phyloP scores from a whole-genome alignment of 1,284 basidiomycete species.

The Cryptococcus sp. region DNA sequence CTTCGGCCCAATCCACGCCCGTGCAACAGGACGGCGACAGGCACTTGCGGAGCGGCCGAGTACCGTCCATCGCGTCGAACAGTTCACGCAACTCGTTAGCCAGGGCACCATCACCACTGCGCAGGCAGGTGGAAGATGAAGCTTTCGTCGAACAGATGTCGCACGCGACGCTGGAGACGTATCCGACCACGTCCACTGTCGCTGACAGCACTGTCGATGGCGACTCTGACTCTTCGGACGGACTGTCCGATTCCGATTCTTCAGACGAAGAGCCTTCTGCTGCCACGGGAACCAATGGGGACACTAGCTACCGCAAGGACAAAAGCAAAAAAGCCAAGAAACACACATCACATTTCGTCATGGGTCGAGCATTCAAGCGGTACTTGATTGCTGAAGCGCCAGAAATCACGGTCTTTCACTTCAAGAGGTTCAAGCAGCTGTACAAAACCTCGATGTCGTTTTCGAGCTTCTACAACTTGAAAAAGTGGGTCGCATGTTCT shows the following conservation, averaged over 20 bases:
- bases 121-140: conserved; percentile 25
- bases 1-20: background rate
- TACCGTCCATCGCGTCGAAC: conserved; percentile 9
- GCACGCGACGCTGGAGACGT: conserved; percentile 7
- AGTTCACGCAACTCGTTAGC: conserved; percentile 5
- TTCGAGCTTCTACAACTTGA: conserved; percentile 46
- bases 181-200: conserved; percentile 1
- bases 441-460: conserved; percentile 38
- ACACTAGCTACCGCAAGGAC: conserved; percentile 11
- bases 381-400: conserved; percentile 86
- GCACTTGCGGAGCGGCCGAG: conserved; percentile 2
- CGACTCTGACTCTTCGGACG: conserved; percentile 27
- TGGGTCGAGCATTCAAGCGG: conserved; percentile 85
- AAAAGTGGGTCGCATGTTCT: conserved; percentile 38
- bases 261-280: conserved; percentile 32
- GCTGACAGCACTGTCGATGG: conserved; percentile 16
- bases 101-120: conserved; percentile 42
- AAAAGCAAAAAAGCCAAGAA: conserved; percentile 29
- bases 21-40: background rate
- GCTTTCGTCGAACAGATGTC: conserved; percentile 10
- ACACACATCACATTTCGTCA: conserved; percentile 58
- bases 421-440: conserved; percentile 88
- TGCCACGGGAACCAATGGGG: conserved; percentile 4
- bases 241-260: conserved; percentile 41
- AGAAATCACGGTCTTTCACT: conserved; percentile 84